Evolutionary conservation across 352 stramenopile genomes (phyloP).

Genomic region (Globisporangium perplexum): DNA sequence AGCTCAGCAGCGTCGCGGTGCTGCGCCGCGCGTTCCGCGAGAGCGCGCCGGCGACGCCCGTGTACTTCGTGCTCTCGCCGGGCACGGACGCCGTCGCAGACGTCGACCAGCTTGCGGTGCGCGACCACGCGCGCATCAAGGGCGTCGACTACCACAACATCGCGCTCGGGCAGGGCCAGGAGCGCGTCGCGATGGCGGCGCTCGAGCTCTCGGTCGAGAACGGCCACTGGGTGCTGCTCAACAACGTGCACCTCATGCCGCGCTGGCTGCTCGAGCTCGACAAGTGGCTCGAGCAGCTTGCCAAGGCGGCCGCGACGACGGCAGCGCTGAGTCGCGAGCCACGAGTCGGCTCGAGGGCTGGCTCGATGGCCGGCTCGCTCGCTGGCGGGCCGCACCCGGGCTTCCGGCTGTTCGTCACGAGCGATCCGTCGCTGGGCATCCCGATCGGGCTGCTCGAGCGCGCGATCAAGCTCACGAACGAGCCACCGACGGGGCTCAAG

Average conservation of each 20-base stretch:
- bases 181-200: slow-evolving; percentile 87
- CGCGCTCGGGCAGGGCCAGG: slow-evolving; percentile 92
- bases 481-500: slow-evolving; percentile 81
- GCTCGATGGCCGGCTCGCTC: slow-evolving; percentile 17
- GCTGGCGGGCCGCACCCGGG: slow-evolving; percentile 51
- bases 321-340: too few species aligned
- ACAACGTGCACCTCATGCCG: slow-evolving; percentile 95
- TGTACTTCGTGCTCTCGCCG: slow-evolving; percentile 97
- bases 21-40: slow-evolving; percentile 93
- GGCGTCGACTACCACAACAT: slow-evolving; percentile 96
- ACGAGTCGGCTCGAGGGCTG: too few species aligned
- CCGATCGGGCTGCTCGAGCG: slow-evolving; percentile 87
- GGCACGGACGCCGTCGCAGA: slow-evolving; percentile 96
- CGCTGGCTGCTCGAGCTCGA: slow-evolving; percentile 92
- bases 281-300: slow-evolving; percentile 86
- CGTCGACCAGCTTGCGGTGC: slow-evolving; percentile 91
- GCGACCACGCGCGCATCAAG: slow-evolving; percentile 90
- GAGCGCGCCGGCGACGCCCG: slow-evolving; percentile 92
- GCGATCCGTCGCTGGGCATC: slow-evolving; percentile 79
- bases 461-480: slow-evolving; percentile 89
- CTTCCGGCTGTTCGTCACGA: slow-evolving; percentile 88
- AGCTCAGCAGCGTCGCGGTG: slow-evolving; percentile 94
- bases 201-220: slow-evolving; percentile 86
- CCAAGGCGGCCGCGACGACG: slow-evolving; percentile 50
- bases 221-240: slow-evolving; percentile 93